Evolutionary conservation across 768 basidiomycete genomes (phyloP).

Genomic region (Termitomyces sp.): DNA sequence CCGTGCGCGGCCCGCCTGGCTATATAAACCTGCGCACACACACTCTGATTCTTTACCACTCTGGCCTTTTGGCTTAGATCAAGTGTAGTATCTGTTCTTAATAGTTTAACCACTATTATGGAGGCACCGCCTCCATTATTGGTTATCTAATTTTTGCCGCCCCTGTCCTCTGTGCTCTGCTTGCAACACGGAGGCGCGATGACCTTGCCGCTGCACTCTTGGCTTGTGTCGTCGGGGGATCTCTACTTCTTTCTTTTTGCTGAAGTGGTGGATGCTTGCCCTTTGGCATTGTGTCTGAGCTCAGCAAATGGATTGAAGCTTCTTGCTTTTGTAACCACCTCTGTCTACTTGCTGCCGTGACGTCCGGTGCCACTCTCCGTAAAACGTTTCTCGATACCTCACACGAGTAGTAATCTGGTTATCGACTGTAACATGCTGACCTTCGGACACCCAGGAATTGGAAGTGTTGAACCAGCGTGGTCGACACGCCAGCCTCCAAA

Average conservation of each 20-base stretch:
- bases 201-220: slow-evolving; percentile 51
- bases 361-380: too few species aligned
- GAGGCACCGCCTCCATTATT: slow-evolving; percentile 46
- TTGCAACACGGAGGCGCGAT: slow-evolving; percentile 51
- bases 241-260: slow-evolving; percentile 2
- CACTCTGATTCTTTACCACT: slow-evolving; percentile 49
- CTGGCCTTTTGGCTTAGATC: slow-evolving; percentile 96
- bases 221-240: slow-evolving; percentile 67
- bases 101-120: slow-evolving; percentile 70
- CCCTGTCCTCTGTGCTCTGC: slow-evolving; percentile 49
- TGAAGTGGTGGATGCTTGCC: background rate
- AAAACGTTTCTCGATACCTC: too few species aligned
- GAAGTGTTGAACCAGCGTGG: too few species aligned
- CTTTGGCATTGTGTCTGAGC: background rate
- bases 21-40: background rate
- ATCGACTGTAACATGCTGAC: too few species aligned
- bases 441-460: too few species aligned
- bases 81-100: slow-evolving; percentile 98
- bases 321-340: too few species aligned
- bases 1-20: background rate
- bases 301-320: slow-evolving; percentile 1
- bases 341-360: too few species aligned
- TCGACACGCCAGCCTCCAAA: too few species aligned
- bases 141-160: slow-evolving; percentile 56
- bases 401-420: too few species aligned